Evolutionary conservation across 768 basidiomycete genomes (phyloP), one percentile per base, ranked within the genome.

Genomic region (Podaxis sp.): DNA sequence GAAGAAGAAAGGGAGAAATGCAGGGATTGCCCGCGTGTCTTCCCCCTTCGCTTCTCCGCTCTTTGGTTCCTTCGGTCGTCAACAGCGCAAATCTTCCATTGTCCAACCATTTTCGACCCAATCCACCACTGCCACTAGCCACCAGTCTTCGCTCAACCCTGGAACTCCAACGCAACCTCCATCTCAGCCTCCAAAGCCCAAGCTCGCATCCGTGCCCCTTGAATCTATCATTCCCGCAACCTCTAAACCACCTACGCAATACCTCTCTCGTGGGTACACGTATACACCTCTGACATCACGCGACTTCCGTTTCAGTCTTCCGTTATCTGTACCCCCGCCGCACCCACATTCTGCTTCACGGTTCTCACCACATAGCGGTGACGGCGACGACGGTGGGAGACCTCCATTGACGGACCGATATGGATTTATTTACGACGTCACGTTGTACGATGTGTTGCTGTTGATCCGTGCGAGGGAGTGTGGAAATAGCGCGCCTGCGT

Each of bases 381-480:
- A 39, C 30, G 26, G 39, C 8, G 79, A 84, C 55, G 79, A 79
- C 19, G 80, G 81, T 51, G 83, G 85, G 39, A 79, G 83, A 56
- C 79, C 84, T 53, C 85, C 85, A 2, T 76, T 95, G 61, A 93
- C 93, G 19, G 95, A 96, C 65, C 87, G 93, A 4, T 96, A 89
- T 68, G 95, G 95, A 0, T 96, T 96, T 77, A 88, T 95, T 73
- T 95, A 95, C 63, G 93, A 95, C 66, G 83, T 94, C 1, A 85
- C 87, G 2, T 82, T 87, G 67, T 93, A 94, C 68, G 94, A 96
- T 68, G 81, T 91, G 28, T 79, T 93, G 26, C 76, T 96, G 13
- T 81, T 96, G 28, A 73, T 90, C 8, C 81, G 90, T 30, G 91
- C 90, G 17, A 84, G 81, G 68, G 87, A 87, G 61, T 92, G 89